Conservation (phyloP, 2,329 filamentous ascomycete genomes). For the Fusarium tuaranense region DNA sequence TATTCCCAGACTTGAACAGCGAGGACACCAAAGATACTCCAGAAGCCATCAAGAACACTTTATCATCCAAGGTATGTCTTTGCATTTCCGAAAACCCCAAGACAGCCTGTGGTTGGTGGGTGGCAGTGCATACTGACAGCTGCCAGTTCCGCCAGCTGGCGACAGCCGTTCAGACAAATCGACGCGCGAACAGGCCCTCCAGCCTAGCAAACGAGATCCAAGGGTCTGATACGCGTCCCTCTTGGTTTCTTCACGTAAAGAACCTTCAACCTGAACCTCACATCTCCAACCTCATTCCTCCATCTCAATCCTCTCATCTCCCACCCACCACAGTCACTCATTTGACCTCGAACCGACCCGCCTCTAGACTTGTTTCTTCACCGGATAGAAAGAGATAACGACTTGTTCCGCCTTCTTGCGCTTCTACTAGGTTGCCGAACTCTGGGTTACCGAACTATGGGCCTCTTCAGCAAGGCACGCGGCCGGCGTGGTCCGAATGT, state of each 20-base stretch:
- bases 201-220: neutral
- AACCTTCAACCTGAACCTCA: neutral
- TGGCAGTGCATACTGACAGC: neutral
- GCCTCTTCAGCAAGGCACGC: slow-evolving; percentile 29
- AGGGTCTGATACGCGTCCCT: neutral
- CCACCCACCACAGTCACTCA: neutral
- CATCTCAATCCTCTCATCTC: slow-evolving; percentile 20
- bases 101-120: neutral
- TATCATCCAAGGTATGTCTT: neutral
- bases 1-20: neutral
- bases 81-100: neutral
- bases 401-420: neutral
- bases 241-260: neutral
- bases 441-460: slow-evolving; percentile 30
- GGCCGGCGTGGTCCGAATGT: slow-evolving; percentile 33
- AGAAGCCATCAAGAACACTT: neutral
- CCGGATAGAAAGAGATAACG: neutral
- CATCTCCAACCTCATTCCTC: neutral
- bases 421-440: neutral
- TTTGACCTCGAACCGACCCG: neutral
- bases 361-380: neutral
- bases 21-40: neutral
- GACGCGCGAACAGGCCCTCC: neutral
- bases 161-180: slow-evolving; percentile 5
- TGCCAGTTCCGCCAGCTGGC: slow-evolving; percentile 30